Base-by-base conservation (phyloP, 2,329 filamentous ascomycete genomes). In the Ophiostoma montium region DNA sequence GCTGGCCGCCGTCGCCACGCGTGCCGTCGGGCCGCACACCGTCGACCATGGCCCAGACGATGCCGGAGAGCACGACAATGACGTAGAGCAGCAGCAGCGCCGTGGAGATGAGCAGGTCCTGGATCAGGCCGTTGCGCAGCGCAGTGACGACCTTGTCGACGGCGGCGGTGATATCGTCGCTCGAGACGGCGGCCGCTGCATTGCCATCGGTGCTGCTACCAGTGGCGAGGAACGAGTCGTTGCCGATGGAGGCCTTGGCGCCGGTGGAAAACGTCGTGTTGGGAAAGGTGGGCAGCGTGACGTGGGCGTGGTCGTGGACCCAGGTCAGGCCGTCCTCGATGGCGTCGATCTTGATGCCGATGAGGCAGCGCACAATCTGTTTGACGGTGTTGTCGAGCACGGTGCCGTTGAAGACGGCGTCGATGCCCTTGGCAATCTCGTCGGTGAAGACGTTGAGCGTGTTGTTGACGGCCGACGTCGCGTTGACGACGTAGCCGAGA, bases 301-400 rank as follows among this genome's bases (percentile, higher is more conserved):
- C 75, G 53, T 92, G 77, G 3, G 92, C 87, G 61, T 96, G 70
- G 56, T 96, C 82, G 58, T 85, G 78, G 11, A 95, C 84, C 90
- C 90, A 98, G 1, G 86, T 94, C n/a, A 96, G 72, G 12, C 84
- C 92, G 60, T 84, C 82, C 63, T 96, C 79, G 55, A 98, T 78
- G 19, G 80, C 76, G 56, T 85, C 79, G 54, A 96, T 74, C 69
- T 96, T 96, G 60, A 94, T 72, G 8, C 82, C 79, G 55, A 96
- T 78, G n/a, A 96, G 72, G 61, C 92, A 96, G 60, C 86, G 76
- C 54, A 95, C 74, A 32, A 95, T 78, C 39, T 86, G 82, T 59
- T 79, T 72, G 59, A 95, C 81, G 0, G 88, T 85, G 27, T 82
- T 76, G 55, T 87, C 76, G 39, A 95, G 80, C 38, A 89, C 67